phyloP scores from a whole-genome alignment of 192 early-diverging fungal genomes.

The Lobulomyces angularis region DNA sequence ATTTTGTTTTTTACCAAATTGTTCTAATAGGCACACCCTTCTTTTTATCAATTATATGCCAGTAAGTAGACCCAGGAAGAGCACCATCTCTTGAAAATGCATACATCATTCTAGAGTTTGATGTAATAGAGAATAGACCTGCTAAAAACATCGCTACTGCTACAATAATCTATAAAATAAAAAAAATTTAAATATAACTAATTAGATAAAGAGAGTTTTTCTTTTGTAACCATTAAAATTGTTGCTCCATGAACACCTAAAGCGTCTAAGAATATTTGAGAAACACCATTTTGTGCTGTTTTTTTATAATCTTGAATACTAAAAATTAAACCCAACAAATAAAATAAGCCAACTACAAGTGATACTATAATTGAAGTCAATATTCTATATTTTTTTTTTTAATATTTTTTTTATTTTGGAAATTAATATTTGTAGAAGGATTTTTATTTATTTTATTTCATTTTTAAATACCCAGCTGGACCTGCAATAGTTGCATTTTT shows the following conservation, averaged over 20 bases:
- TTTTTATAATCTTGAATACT: constrained; percentile 14
- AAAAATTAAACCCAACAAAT: constrained; percentile 23
- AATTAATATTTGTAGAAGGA: background rate
- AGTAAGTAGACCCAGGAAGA: constrained; percentile 24
- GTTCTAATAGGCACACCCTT: constrained; percentile 26
- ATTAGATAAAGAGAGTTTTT: background rate
- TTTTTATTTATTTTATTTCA: constrained; percentile 1
- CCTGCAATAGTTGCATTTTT: constrained; percentile 21
- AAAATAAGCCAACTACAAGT: constrained; percentile 18
- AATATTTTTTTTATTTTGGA: too few relatives aligned
- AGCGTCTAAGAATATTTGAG: constrained; percentile 14
- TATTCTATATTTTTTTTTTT: constrained; percentile 5
- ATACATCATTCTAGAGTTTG: constrained; percentile 37
- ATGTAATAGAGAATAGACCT: constrained; percentile 23
- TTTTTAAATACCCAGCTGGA: constrained; percentile 16
- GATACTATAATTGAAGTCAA: constrained; percentile 19
- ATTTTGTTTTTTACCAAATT: constrained; percentile 4
- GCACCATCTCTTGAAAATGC: constrained; percentile 39
- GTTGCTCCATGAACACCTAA: constrained; percentile 2
- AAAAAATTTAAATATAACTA: background rate
- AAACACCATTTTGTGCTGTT: too few relatives aligned
- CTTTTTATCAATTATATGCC: constrained; percentile 16
- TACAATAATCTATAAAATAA: constrained; percentile 24
- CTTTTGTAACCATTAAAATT: background rate
- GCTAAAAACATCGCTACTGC: constrained; percentile 19